phyloP scores from a whole-genome alignment of 2,329 filamentous ascomycete species.

The Magnaporthiopsis rhizophila region DNA sequence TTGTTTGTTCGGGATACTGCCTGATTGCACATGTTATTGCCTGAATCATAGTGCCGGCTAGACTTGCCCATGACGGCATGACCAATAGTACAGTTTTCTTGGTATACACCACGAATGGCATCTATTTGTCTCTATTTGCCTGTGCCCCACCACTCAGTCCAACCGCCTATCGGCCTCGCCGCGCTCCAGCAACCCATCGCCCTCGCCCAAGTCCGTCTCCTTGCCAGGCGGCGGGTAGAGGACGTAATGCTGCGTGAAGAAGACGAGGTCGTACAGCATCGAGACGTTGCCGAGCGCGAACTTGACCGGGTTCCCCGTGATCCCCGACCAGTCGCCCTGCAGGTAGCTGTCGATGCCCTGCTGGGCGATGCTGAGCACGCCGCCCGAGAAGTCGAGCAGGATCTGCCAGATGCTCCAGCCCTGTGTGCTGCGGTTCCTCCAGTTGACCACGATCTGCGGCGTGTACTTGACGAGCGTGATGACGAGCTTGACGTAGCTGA shows the following conservation, averaged over 20 bases:
- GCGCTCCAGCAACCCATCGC: conserved; percentile 27
- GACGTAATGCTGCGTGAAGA: conserved; percentile 82
- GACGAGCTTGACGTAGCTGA: conserved; percentile 83
- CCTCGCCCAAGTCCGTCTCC: conserved; percentile 16
- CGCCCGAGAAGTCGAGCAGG: conserved; percentile 74
- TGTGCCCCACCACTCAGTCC: conserved; percentile 15
- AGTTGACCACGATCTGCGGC: conserved; percentile 78
- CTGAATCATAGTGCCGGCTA: too few relatives aligned
- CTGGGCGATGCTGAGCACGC: conserved; percentile 73
- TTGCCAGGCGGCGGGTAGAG: conserved; percentile 48
- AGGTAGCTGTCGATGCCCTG: conserved; percentile 77
- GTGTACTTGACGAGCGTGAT: conserved; percentile 90
- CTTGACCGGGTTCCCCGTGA: conserved; percentile 89
- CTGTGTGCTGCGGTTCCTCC: conserved; percentile 71
- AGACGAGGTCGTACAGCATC: conserved; percentile 78
- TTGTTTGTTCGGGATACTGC: background rate
- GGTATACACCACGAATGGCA: too few relatives aligned
- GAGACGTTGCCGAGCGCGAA: conserved; percentile 78
- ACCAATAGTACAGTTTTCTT: too few relatives aligned
- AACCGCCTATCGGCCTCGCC: conserved; percentile 23
- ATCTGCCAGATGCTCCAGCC: conserved; percentile 87
- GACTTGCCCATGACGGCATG: too few relatives aligned
- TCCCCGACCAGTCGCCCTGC: conserved; percentile 79
- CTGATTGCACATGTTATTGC: too few relatives aligned
- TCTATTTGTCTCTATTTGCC: background rate